A percentile compares a stretch with the other conserved stretches of the same genome.
These are phyloP conservation scores for Metarhizium album DNA, from an alignment of 2,329 filamentous ascomycete species.

Conservation along the genomic window DNA sequence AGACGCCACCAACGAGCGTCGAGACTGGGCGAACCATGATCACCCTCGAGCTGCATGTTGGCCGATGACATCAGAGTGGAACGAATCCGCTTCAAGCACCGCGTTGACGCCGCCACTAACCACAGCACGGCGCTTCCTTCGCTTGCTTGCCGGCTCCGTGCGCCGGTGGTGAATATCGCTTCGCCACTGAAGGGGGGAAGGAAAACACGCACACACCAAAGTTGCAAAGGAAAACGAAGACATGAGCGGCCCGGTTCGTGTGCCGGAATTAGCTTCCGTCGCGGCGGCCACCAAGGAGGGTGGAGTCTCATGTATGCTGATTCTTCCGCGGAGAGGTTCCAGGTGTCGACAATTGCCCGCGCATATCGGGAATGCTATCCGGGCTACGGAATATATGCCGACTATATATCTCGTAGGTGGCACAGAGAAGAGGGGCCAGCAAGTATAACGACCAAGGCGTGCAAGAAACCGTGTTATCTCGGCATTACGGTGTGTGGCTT, in stretches of 20 bases:
- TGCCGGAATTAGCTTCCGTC: conserved; percentile 4
- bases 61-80: background rate
- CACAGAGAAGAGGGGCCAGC: no score
- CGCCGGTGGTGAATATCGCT: no score
- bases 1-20: background rate
- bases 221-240: background rate
- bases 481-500: no score
- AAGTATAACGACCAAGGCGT: no score
- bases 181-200: no score
- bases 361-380: background rate
- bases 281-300: background rate
- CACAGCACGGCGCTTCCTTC: background rate
- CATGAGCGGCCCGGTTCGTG: conserved; percentile 5
- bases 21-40: background rate
- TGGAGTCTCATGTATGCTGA: background rate
- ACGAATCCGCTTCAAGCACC: no score
- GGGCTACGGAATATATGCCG: background rate
- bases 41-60: background rate
- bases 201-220: background rate
- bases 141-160: background rate
- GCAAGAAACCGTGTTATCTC: no score
- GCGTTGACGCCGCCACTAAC: no score
- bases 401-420: no score
- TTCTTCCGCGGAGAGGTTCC: background rate
- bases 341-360: background rate